Base-by-base conservation (phyloP, 345 rosid genomes). In the Lepidium africanum region DNA sequence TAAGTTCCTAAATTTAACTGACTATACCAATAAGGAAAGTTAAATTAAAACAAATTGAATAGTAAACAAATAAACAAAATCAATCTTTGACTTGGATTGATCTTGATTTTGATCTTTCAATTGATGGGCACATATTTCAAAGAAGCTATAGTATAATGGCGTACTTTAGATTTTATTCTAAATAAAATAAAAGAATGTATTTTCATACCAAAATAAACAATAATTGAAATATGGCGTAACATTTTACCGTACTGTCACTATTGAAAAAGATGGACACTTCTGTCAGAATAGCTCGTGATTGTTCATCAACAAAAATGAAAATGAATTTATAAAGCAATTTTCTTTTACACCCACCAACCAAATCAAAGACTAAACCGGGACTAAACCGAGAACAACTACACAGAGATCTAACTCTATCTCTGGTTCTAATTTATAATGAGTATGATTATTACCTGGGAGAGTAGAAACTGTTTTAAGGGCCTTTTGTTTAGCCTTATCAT, bases 401-500 rank as follows among this genome's bases (percentile, higher is more conserved):
- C 3, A 1, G 2, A 23, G 58, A 30, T 14, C 35, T 27, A 14
- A 36, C 21, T 48, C 3, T 15, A 10, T 37, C 2, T 30, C 21
- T 8, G 55, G 16, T 35, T 60, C 16, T 50, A 16, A 61, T 62
- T 1, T 36, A 25, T 37, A 50, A 59, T 40, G 65, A 30, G 13
- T 33, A 60, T 17, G 61, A 48, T 49, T 73, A 93, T 49, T 73
- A 93, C 98, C 98, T 82, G 85, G 71, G 37, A 93, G 87, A 67
- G 91, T 78, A 48, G 98, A 85, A 63, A 87, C 96, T 15, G 91
- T 83, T 82, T 80, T 90, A 64, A 93, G 46, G 36, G 97, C 98
- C 85, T 88, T 93, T 63, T 87, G 94, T 81, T 90, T 93, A 55
- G 85, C 97, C 59, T 83, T 90, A 70, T 77, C 89, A 69, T 88